A percentile compares a stretch with the other conserved stretches of the same genome.
These are phyloP conservation scores for Scytalidium sp. DNA, from an alignment of 2,329 filamentous ascomycete species.

Conservation along the genomic window DNA sequence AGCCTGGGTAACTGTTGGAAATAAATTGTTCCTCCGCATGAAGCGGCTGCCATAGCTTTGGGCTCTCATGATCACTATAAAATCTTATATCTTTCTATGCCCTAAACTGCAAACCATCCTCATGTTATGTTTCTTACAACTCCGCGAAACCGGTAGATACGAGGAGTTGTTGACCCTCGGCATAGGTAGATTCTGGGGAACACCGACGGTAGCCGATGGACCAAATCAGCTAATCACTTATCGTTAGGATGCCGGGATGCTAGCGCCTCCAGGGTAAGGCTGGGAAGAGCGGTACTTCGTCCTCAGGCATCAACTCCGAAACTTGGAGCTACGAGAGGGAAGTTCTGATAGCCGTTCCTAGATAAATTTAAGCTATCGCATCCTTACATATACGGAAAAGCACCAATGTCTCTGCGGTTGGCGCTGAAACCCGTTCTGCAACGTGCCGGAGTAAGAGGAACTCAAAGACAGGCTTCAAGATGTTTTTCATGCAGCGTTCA, in stretches of 20 bases:
- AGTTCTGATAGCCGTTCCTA: too few species aligned
- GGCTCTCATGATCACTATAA: not conserved
- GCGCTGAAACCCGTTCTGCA: slow-evolving; percentile 18
- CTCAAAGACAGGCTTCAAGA: slow-evolving; percentile 10
- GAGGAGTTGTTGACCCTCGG: not conserved
- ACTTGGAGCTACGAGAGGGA: not conserved
- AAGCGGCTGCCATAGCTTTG: not conserved
- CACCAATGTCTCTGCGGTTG: slow-evolving; percentile 21
- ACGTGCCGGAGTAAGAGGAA: slow-evolving; percentile 14
- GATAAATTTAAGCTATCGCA: not conserved
- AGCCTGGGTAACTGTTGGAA: not conserved
- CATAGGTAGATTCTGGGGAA: not conserved
- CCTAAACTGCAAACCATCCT: not conserved
- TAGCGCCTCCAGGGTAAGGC: not conserved
- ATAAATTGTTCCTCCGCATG: not conserved
- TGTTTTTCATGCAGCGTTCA: slow-evolving; percentile 14
- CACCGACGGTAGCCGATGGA: not conserved
- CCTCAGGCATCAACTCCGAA: not conserved
- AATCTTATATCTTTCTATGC: not conserved
- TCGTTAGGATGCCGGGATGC: too few species aligned
- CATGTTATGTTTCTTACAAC: not conserved
- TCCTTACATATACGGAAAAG: not conserved
- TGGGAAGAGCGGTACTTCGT: not conserved
- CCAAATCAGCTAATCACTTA: too few species aligned
- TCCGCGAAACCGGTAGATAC: not conserved